phyloP scores from a whole-genome alignment of 2,329 filamentous ascomycete genomes.

The Aspergillus chevalieri region DNA sequence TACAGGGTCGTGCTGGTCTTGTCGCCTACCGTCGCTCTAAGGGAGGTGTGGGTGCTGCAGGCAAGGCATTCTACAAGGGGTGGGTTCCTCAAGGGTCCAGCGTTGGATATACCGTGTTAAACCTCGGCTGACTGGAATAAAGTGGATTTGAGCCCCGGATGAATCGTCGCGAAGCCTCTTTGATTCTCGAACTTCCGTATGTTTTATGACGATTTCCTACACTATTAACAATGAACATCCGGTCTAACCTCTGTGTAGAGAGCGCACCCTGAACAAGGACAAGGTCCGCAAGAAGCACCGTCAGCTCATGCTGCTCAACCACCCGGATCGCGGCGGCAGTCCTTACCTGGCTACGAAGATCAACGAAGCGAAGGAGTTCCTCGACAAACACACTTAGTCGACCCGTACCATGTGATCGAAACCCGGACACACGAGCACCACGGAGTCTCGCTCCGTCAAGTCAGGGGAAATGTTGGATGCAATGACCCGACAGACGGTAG shows the following conservation, averaged over 20 bases:
- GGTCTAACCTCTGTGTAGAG: conserved; percentile 48
- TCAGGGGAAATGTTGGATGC: no score
- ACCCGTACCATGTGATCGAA: background rate
- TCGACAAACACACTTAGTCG: conserved; percentile 63
- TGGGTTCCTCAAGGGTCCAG: conserved; percentile 11
- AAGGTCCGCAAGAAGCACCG: conserved; percentile 94
- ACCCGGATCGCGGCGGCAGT: conserved; percentile 93
- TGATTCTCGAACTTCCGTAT: conserved; percentile 88
- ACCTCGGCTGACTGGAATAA: conserved; percentile 9
- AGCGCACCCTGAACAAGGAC: conserved; percentile 81
- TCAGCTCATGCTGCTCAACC: conserved; percentile 93
- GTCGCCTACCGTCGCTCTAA: conserved; percentile 80
- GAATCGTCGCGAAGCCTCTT: conserved; percentile 81
- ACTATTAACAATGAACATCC: background rate
- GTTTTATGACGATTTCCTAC: conserved; percentile 18
- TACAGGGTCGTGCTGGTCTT: conserved; percentile 81
- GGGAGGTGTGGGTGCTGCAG: conserved; percentile 63
- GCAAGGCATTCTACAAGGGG: conserved; percentile 94
- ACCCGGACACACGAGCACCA: no score
- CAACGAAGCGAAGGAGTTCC: conserved; percentile 94
- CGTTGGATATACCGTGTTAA: background rate
- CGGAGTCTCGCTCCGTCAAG: no score
- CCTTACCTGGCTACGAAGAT: conserved; percentile 96
- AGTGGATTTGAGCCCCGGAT: conserved; percentile 89
- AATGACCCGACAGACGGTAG: conserved; percentile 1